Percentiles rank a stretch among this genome's conserved stretches.
Evolutionary conservation across 2,329 filamentous ascomycete species (phyloP).

Genomic region (Xylariales sp.): DNA sequence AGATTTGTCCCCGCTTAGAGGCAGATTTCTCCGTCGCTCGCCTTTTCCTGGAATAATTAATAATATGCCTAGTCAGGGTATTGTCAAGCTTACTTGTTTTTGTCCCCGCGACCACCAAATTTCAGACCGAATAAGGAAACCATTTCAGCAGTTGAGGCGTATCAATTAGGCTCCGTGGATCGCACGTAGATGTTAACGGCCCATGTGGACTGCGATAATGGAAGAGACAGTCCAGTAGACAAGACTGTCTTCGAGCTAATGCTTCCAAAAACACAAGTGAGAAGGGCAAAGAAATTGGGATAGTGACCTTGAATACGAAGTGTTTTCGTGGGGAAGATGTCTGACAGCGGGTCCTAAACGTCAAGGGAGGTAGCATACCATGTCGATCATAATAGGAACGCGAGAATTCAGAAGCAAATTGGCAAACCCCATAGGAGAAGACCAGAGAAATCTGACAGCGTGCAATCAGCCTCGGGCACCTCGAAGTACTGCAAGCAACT

Average conservation of each 20-base stretch:
- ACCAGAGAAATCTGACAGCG: no score
- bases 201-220: background rate
- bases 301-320: background rate
- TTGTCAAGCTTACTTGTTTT: conserved; percentile 47
- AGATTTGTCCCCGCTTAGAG: conserved; percentile 27
- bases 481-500: no score
- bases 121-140: conserved; percentile 57
- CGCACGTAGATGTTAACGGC: background rate
- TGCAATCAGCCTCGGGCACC: no score
- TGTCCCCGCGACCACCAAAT: conserved; percentile 49
- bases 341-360: conserved; percentile 1
- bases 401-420: no score
- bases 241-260: background rate
- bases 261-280: background rate
- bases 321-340: background rate
- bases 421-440: no score
- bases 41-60: conserved; percentile 10
- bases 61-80: background rate
- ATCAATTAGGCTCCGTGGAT: background rate
- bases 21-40: conserved; percentile 12
- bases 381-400: conserved; percentile 4
- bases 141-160: conserved; percentile 32
- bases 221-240: background rate
- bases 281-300: background rate
- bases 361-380: background rate